Evolutionary conservation across 305 asterid species (phyloP), one percentile per base, ranked within the genome.

Genomic region (Fraxinus angustifolia): DNA sequence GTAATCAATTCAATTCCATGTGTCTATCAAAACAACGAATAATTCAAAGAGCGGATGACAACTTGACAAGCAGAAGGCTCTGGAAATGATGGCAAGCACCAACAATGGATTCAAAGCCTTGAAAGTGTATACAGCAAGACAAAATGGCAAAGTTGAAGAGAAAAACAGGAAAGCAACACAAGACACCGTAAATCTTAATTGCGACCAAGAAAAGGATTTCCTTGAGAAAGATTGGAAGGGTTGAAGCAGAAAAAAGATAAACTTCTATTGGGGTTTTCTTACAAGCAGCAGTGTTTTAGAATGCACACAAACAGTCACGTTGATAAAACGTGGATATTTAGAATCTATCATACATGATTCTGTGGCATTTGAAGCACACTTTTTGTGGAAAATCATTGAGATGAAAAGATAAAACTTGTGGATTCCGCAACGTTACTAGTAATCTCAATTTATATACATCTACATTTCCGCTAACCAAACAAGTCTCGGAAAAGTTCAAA

Each of bases 401-500:
- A 28, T 45, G 10, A 6, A 28, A n/a, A 79, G 8, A 78, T 8
- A 42, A 2, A 26, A 38, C 21, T 23, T 73, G 10, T 40, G n/a
- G 67, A 34, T 42, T 71, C 67, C 53, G 10, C 70, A 7, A 26
- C 7, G n/a, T 30, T 28, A 78, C 34, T 3, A 26, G 7, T 26
- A 26, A 65, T 26, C 34, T 70, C 31, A 36, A 6, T 78, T 42
- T 36, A 3, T 28, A 14, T 35, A 38, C 16, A 14, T 30, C 21
- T 68, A 68, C 73, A 67, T 28, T 26, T 67, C n/a, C 6, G 42
- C 62, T 38, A 23, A 36, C 80, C 81, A 65, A 65, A 65, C 53
- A 72, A 14, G 60, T 0, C 48, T 30, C 35, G 1, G 17, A 68
- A 12, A 75, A 21, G 68, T 79, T 60, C 50, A 23, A 3, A n/a